Base-by-base conservation (phyloP, 768 basidiomycete genomes). In the Favolaschia claudopus region DNA sequence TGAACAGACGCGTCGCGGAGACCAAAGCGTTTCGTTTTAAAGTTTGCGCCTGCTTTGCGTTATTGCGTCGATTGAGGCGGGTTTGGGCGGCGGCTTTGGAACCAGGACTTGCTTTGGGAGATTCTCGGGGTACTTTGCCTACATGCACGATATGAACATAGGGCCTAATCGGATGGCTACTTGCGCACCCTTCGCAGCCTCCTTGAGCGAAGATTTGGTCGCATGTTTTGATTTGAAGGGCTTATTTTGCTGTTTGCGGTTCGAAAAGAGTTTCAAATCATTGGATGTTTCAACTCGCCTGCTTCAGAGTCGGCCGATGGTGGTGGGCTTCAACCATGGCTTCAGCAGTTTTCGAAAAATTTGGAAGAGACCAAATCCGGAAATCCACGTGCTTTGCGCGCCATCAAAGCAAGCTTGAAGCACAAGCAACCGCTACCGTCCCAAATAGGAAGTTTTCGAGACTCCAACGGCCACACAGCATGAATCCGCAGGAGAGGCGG, bases 191-290 rank as follows among this genome's bases (percentile, higher is more conserved):
- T 96, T 96, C 29, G 93, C 88, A 38, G 85, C 83, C 40, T 93
- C 92, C 74, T 91, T 95, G 34, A 97, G 67, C 0, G 91, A 81
- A 1, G 90, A 86, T 76, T 97, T 97, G 13, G 92, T 85, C 2
- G 94, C 85, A 79, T 95, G 92, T 71, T 88, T 92, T 2, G 93
- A 93, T 76, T 98, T 98, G 82, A 92, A 98, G 2, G 84, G 65
- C 74, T 99, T 99, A 76, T 99, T 97, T 81, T 87, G 78, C 33
- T 45, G 40, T 58, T n/a, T n/a, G n/a, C n/a, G n/a, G n/a, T n/a
- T n/a, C n/a, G n/a, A n/a, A 42, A 32, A 33, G n/a, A 37, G 36
- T 22, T 33, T 60, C 39, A 13, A 29, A 19, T 33, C 42, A 47
- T 37, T 38, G 38, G 34, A 54, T 48, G 38, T 31, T 40, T 40